A percentile compares a stretch with the other conserved stretches of the same genome.
Evolutionary conservation across 2,329 filamentous ascomycete species (phyloP).

Genomic region (Emergomyces africanus): DNA sequence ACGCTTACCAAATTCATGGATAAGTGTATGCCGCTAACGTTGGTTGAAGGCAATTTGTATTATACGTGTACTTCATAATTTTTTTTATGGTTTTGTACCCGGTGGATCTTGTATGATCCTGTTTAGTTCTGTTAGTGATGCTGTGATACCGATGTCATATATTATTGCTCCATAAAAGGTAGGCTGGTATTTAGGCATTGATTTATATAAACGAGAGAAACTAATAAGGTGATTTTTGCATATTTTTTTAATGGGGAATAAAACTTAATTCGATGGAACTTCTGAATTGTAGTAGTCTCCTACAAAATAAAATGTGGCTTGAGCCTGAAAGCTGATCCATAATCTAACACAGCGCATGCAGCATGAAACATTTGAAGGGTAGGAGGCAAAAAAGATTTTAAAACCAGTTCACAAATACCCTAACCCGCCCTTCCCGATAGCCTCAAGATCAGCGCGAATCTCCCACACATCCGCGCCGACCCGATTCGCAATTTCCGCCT

Average conservation of each 20-base stretch:
- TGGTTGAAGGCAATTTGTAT: neutral
- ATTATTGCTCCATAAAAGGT: neutral
- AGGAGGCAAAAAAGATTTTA: neutral
- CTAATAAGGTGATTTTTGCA: neutral
- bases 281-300: neutral
- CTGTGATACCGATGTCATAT: neutral
- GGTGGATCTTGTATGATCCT: neutral
- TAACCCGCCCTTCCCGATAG: conserved; percentile 51
- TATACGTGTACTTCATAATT: neutral
- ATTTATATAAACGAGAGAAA: neutral
- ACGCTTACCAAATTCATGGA: neutral
- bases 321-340: neutral
- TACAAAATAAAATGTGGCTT: neutral
- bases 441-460: conserved; percentile 57
- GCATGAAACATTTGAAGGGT: neutral
- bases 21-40: neutral
- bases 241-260: neutral
- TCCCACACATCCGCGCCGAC: conserved; percentile 57
- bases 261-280: neutral
- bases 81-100: neutral
- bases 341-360: neutral
- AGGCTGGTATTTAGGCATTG: neutral
- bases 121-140: neutral
- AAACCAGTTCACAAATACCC: conserved; percentile 23
- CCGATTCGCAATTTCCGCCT: conserved; percentile 59